Evolutionary conservation across 2,329 filamentous ascomycete genomes (phyloP), one percentile per base, ranked within the genome.

Genomic region (Epichloe gansuensis): DNA sequence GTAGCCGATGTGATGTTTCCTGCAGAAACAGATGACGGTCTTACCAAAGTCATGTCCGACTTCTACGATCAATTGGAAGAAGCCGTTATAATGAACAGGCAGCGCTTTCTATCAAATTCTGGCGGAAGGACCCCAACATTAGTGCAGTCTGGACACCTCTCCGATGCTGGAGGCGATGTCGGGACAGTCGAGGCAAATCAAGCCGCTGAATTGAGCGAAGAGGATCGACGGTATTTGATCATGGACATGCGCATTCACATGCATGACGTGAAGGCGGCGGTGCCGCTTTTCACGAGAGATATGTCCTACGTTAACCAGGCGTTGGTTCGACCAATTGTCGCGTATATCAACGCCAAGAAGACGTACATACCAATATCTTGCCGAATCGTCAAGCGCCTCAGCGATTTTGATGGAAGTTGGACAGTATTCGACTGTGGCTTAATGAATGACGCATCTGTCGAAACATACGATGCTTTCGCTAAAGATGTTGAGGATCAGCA

Each of bases 61-160:
- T 90, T 98, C 61, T 97, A 97, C 68, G 91, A 97, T 66, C 87
- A 89, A 55, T 80, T 98, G 63, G 93, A 98, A 69, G 89, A 93
- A 43, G 89, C 89, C 0, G 89, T 97, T 23, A 89, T 84, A 1
- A 82, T 85, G 27, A 89, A 89, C 63, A 80, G 82, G 31, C 82
- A 86, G 57, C 73, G 73, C 42, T 75, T 84, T 49, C 69, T 83
- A 5, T 78, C 80, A 54, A 75, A 73, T 47, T 71, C 64, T n/a
- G 55, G 59, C 47, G 63, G 64, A 4, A 54, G 60, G 25, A 59
- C 54, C 7, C 60, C 63, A 27, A 53, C 57, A 3, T 55, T 66
- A 11, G 59, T 63, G 21, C 61, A 60, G 13, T 64, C 63, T 1
- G 66, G 67, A 1, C 65, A 67, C 25, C 56, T 68, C 39, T 63